Evolutionary conservation across 768 basidiomycete genomes (phyloP), one percentile per base, ranked within the genome.

Genomic region (Russula sp.): DNA sequence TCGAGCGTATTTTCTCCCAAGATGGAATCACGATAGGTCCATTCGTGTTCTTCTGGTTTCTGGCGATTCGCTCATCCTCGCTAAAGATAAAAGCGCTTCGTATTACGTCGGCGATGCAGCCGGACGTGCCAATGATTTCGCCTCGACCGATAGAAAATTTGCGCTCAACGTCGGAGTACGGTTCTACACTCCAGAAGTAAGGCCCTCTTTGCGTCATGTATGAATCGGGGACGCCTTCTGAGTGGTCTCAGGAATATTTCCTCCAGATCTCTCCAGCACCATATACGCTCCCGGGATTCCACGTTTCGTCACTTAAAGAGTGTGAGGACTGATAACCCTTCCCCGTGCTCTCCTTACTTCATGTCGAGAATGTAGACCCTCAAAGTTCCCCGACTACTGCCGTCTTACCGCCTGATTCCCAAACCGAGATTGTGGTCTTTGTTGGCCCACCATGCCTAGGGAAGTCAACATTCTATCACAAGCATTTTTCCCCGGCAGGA

Each of bases 31-130:
- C 76, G 16, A 88, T 96, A 68, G 88, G 93, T 88, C 1, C n/a
- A 11, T 29, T 50, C 38, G 9, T 53, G 42, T 43, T 11, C 38
- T 16, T 47, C 16, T 10, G 8, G 34, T 38, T 32, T 22, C 10
- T 38, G 34, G 29, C 50, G 46, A 53, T 52, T 56, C 22, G 34
- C 41, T 36, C 60, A 20, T 48, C 25, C 36, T 22, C 9, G 0
- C 68, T 10, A 38, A 62, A 94, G 93, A 95, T 70, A 79, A 83
- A 65, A 60, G 69, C 0, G 46, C 75, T 0, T 87, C 90, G 0
- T 89, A 90, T 67, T 95, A 88, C 66, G 86, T 96, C 1, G 94
- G 94, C 3, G 94, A 97, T 67, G 93, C 92, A 1, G 94, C 93
- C 11, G 94, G 93, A 11, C 83, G 94, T 41, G 74, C 78, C 48